These are phyloP conservation scores for Cryphonectria naterciae DNA, from an alignment of 2,329 filamentous ascomycete species.

Conservation along the genomic window DNA sequence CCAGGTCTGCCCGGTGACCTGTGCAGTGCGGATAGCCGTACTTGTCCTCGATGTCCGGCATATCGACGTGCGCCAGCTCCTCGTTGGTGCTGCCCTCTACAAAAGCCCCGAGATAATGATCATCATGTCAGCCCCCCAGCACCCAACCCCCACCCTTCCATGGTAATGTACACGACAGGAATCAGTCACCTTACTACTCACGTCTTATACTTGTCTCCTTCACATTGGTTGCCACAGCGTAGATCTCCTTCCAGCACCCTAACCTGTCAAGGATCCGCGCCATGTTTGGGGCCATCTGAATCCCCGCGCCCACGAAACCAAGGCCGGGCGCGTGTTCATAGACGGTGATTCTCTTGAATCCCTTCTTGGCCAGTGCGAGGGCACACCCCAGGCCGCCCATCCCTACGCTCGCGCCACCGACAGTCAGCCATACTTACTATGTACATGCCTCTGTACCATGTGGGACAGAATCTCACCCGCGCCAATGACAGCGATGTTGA, in stretches of 20 bases:
- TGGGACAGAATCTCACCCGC: constrained; percentile 34
- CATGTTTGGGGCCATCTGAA: constrained; percentile 84
- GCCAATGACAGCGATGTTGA: constrained; percentile 41
- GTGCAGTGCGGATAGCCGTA: constrained; percentile 82
- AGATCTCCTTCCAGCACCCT: constrained; percentile 74
- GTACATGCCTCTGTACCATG: constrained; percentile 5
- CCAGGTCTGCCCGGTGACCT: constrained; percentile 74
- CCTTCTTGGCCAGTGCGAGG: constrained; percentile 74
- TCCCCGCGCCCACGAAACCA: constrained; percentile 83
- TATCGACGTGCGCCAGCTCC: constrained; percentile 72
- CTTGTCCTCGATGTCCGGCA: constrained; percentile 67
- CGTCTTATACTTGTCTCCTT: constrained; percentile 73
- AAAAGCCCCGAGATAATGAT: not conserved
- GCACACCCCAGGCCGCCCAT: constrained; percentile 79
- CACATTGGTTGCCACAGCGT: constrained; percentile 71
- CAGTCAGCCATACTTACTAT: not conserved
- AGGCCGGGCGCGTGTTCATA: constrained; percentile 75
- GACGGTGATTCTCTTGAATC: constrained; percentile 73
- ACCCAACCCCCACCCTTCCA: not conserved
- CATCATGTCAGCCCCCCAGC: constrained; percentile 1
- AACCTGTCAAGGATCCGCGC: constrained; percentile 73
- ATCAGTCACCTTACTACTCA: constrained; percentile 40
- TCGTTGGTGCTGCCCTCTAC: constrained; percentile 68
- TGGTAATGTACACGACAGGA: not conserved
- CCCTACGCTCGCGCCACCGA: constrained; percentile 47